These are phyloP conservation scores for Fagus crenata DNA, from an alignment of 306 rosid genomes.

Conservation along the genomic window DNA sequence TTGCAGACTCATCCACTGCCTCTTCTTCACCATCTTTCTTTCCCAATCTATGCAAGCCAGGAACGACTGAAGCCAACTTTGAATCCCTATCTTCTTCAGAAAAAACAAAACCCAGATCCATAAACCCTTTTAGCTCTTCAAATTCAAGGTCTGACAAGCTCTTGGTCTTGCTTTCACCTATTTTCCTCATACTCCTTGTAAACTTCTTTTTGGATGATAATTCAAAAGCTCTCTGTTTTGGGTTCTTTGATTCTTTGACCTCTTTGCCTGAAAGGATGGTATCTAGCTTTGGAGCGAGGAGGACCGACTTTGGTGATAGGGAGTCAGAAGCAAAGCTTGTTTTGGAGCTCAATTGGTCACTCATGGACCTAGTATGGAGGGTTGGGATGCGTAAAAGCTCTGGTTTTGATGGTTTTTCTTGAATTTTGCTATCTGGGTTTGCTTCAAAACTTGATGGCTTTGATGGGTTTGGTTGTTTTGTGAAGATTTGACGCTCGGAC, in stretches of 20 bases:
- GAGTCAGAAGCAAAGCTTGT: conserved; percentile 39
- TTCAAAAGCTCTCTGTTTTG: conserved; percentile 17
- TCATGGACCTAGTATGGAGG: conserved; percentile 56
- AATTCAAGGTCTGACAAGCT: conserved; percentile 82
- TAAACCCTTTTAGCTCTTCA: conserved; percentile 83
- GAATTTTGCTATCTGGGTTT: conserved; percentile 32
- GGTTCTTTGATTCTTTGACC: conserved; percentile 18
- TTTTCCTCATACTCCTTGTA: conserved; percentile 24
- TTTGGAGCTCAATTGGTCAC: conserved; percentile 58
- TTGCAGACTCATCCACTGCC: conserved; percentile 25
- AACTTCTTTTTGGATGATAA: conserved; percentile 33
- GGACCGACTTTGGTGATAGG: conserved; percentile 51
- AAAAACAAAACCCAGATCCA: conserved; percentile 90
- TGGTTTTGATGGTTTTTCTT: conserved; percentile 29
- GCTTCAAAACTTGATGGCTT: conserved; percentile 31
- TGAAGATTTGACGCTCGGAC: conserved; percentile 49
- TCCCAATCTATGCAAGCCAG: conserved; percentile 79
- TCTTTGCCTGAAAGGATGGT: conserved; percentile 61
- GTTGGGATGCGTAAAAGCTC: conserved; percentile 33
- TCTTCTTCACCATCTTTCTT: conserved; percentile 39
- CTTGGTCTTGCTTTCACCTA: conserved; percentile 69
- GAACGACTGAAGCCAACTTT: conserved; percentile 74
- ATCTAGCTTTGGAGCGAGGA: conserved; percentile 42
- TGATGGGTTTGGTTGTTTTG: conserved; percentile 24
- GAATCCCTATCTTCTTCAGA: conserved; percentile 73